Base-by-base conservation (phyloP, 352 stramenopile genomes). In the Lagenidium sp. region DNA sequence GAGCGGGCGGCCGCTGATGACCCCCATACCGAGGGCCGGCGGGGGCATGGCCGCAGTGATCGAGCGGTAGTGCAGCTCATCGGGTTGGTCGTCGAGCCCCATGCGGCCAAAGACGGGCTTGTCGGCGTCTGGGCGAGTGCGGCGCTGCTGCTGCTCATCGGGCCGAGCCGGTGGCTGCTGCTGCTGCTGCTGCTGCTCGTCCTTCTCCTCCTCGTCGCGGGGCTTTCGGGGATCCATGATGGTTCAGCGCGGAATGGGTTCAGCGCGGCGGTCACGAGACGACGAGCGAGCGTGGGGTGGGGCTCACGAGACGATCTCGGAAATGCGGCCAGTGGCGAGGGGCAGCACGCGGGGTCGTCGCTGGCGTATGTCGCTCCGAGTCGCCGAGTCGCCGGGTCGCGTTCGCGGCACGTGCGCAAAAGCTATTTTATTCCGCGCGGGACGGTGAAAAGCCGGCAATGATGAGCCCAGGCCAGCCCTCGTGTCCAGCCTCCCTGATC, bases 61-160 rank as follows among this genome's bases (percentile, higher is more conserved):
- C 22, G 77, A 89, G 4, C 77, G 71, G 45, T 75, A 80, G 29
- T 77, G 37, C 23, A 63, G 36, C 20, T 62, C 31, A 41, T 83
- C 69, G 4, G 60, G 45, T 36, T 75, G 48, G 5, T 85, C 69
- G 42, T 73, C 60, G 29, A 65, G 57, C 4, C 52, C 60, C 21
- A 86, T 28, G 12, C 55, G 63, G 32, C 45, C 42, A 49, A 69
- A 82, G 26, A 53, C 44, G 15, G 44, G 50, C 34, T 65, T 59
- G 36, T 35, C 53, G 23, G 44, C 54, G 20, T 47, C 39, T 20
- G 1, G 11, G 43, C 28, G 30, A 15, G 22, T 15, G 28, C 24
- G n/a, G 19, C n/a, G 36, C 41, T 35, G n/a, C n/a, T n/a, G n/a
- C 3, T 36, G 41, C 37, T 44, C 41, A 16, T 31, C 31, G 38